A percentile compares a stretch with the other conserved stretches of the same genome.
Conservation (phyloP, 1,284 basidiomycete genomes). For the Pseudozyma flocculosa region DNA sequence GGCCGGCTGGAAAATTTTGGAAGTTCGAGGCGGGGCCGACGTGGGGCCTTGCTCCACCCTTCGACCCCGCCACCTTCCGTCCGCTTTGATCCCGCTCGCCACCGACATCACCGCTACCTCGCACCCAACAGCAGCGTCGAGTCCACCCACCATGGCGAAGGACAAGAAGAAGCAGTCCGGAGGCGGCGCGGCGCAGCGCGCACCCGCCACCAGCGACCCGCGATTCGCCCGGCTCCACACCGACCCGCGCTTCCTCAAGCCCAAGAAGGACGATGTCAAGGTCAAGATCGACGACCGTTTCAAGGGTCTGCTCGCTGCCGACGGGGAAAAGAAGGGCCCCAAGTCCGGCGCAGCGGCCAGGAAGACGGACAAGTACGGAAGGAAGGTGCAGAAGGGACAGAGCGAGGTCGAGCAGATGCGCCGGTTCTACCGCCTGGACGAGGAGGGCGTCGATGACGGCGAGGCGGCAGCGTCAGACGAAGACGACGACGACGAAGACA, state of each 20-base stretch:
- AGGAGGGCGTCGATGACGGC: conserved; percentile 59
- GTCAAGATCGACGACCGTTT: conserved; percentile 93
- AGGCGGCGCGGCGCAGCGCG: conserved; percentile 9
- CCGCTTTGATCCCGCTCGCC: neutral
- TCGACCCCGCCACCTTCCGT: too few relatives aligned
- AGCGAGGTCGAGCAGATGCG: conserved; percentile 42
- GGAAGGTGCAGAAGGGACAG: conserved; percentile 62
- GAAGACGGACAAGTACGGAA: conserved; percentile 88
- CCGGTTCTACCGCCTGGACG: conserved; percentile 47
- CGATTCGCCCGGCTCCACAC: conserved; percentile 82
- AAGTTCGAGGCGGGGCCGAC: too few relatives aligned
- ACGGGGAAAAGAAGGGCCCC: conserved; percentile 59
- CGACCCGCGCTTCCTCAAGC: conserved; percentile 87
- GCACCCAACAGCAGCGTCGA: neutral
- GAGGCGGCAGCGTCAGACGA: conserved; percentile 26
- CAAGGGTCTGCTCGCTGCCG: conserved; percentile 71
- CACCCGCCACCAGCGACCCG: conserved; percentile 35
- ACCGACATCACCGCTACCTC: neutral
- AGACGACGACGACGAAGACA: conserved; percentile 9
- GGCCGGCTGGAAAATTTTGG: too few relatives aligned
- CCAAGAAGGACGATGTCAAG: conserved; percentile 76
- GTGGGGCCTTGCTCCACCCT: too few relatives aligned
- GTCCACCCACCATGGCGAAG: conserved; percentile 12
- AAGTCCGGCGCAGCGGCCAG: neutral
- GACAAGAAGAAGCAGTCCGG: conserved; percentile 8